phyloP scores from a whole-genome alignment of 2,329 filamentous ascomycete species.

The Gyromitra esculenta region DNA sequence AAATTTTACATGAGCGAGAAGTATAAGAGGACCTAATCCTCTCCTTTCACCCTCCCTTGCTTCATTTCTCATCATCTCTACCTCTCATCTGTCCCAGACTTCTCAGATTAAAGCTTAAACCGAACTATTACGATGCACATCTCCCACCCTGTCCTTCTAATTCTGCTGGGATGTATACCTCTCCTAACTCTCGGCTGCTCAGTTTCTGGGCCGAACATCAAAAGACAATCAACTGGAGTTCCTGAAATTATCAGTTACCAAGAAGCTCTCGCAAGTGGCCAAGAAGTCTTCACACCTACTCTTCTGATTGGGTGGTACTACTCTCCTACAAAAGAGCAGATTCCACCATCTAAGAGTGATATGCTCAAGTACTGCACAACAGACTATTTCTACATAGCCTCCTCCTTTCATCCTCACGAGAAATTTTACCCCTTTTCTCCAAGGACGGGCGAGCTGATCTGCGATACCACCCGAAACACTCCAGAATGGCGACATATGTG shows the following conservation, averaged over 20 bases:
- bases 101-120: not conserved
- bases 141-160: not conserved
- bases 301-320: slow-evolving; percentile 33
- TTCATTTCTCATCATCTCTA: not conserved
- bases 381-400: slow-evolving; percentile 28
- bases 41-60: not conserved
- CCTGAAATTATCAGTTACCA: slow-evolving; percentile 15
- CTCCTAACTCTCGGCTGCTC: slow-evolving; percentile 4
- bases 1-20: not conserved
- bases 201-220: not conserved
- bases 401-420: not conserved
- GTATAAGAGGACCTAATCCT: not conserved
- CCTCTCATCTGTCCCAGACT: not conserved
- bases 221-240: not conserved
- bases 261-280: slow-evolving; percentile 2
- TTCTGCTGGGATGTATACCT: not conserved
- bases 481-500: slow-evolving; percentile 29
- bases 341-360: slow-evolving; percentile 13
- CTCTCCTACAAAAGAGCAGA: slow-evolving; percentile 12
- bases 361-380: slow-evolving; percentile 23
- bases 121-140: not conserved
- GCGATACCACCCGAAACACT: not conserved
- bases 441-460: not conserved
- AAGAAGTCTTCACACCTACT: not conserved
- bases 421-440: slow-evolving; percentile 14